Evolutionary conservation across 306 rosid species (phyloP).

Genomic region (Cicer cuneatum): DNA sequence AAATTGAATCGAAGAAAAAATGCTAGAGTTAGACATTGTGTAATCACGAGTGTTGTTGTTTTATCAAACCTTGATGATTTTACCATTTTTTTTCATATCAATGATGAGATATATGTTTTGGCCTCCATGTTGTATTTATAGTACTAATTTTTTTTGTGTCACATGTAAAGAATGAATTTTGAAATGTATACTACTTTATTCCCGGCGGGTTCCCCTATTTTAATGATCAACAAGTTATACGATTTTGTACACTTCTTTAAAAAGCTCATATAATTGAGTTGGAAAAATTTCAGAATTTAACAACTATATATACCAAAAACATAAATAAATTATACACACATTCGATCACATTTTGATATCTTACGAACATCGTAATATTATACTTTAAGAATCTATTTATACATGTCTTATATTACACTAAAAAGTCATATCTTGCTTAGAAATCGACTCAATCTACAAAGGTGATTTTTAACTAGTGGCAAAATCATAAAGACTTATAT

Average conservation of each 20-base stretch:
- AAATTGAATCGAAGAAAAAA: constrained; percentile 48
- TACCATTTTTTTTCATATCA: constrained; percentile 20
- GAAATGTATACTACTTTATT: constrained; percentile 17
- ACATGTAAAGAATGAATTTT: constrained; percentile 12
- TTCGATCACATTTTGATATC: neutral
- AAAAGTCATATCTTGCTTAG: no score
- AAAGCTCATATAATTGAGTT: constrained; percentile 29
- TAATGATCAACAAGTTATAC: neutral
- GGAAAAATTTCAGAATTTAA: neutral
- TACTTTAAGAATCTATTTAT: no score
- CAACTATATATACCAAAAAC: neutral
- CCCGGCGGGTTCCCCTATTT: constrained; percentile 14
- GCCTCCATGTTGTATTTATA: constrained; percentile 39
- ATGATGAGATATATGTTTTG: constrained; percentile 28
- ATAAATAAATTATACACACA: neutral
- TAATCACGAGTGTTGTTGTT: constrained; percentile 51
- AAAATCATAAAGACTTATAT: no score
- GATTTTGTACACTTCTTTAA: constrained; percentile 36
- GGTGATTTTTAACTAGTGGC: no score
- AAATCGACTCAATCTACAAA: no score
- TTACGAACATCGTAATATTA: neutral
- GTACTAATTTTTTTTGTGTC: neutral
- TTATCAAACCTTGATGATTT: constrained; percentile 9
- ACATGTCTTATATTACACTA: no score
- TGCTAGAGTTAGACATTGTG: constrained; percentile 45